phyloP scores from a whole-genome alignment of 352 stramenopile genomes.

The Elongisporangium undulatum region DNA sequence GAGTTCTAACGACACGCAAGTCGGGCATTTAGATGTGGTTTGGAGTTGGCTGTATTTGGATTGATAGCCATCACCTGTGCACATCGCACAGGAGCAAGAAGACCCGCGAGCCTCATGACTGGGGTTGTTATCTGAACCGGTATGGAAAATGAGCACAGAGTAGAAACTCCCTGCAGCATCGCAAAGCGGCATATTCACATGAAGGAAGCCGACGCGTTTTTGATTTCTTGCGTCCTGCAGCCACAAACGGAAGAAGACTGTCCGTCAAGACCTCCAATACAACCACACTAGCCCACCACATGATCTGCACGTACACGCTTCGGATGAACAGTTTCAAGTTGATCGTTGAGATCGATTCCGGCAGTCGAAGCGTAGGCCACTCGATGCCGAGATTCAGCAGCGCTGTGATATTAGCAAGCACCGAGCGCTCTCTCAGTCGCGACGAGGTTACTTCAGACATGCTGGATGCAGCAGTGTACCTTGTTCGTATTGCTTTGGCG shows the following conservation, averaged over 20 bases:
- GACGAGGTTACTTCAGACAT: neutral
- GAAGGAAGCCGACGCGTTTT: conserved; percentile 59
- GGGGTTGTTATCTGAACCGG: neutral
- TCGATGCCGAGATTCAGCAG: conserved; percentile 62
- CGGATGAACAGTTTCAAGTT: conserved; percentile 59
- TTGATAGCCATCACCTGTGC: neutral
- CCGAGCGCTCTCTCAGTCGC: neutral
- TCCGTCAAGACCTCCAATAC: neutral
- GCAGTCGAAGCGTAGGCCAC: conserved; percentile 50
- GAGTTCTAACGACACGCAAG: conserved; percentile 27
- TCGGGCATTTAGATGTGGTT: conserved; percentile 1
- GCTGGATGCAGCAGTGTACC: conserved; percentile 12
- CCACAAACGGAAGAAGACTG: neutral
- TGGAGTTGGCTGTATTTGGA: neutral
- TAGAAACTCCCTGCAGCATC: too few species aligned
- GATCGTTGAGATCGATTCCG: conserved; percentile 54
- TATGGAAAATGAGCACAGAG: neutral
- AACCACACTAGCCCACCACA: neutral
- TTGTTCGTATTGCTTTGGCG: conserved; percentile 62
- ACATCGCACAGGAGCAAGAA: neutral
- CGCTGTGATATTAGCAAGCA: conserved; percentile 15
- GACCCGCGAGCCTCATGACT: neutral
- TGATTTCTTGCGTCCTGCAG: conserved; percentile 59
- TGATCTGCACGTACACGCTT: conserved; percentile 42
- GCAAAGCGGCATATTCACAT: conserved; percentile 25